Evolutionary conservation across 805 yeast species (phyloP), one percentile per base, ranked within the genome.

Genomic region (Metschnikowia dekortorum): DNA sequence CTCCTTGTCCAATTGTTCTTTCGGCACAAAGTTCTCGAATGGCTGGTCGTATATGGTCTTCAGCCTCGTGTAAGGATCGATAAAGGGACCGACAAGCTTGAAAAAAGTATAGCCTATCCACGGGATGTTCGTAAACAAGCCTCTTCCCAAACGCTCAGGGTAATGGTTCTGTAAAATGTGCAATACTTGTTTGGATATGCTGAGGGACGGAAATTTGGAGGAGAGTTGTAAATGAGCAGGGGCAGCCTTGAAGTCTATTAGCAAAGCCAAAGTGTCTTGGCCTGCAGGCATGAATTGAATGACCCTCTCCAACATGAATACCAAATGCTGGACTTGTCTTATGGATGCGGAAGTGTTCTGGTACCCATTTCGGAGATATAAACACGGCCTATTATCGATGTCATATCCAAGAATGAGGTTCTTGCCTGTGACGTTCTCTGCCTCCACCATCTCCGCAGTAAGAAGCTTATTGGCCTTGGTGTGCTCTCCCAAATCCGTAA

Each of bases 41-140:
- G 84, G 83, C 54, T 79, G 81, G 55, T 80, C 84, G 56, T 79
- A 80, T 10, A 78, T 70, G 6, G 82, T 75, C 62, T 81, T 81
- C 66, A 76, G 78, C 51, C 82, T 71, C 1, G 85, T 80, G 52
- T 75, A 74, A 7, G 84, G 84, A 58, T 81, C 85, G 47, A 81
- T 73, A 54, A 81, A 78, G 1, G 61, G 61, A 10, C 60, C 60
- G 8, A 58, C 60, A 16, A 58, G 54, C 42, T 58, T 58, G 49
- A 58, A 56, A 39, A 58, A 58, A 2, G 61, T 56, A 44, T 56
- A 58, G 2, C 60, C 61, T 9, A 58, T 54, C 61, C 60, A 56
- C 0, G 61, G 61, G 13, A 58, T 58, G 47, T 58, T 58, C 9
- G 61, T 58, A 44, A 58, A 56, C 33, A 58, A 53, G n/a, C 60